These are phyloP conservation scores for Xylariaceae sp. DNA, from an alignment of 2,329 filamentous ascomycete genomes.

Conservation along the genomic window DNA sequence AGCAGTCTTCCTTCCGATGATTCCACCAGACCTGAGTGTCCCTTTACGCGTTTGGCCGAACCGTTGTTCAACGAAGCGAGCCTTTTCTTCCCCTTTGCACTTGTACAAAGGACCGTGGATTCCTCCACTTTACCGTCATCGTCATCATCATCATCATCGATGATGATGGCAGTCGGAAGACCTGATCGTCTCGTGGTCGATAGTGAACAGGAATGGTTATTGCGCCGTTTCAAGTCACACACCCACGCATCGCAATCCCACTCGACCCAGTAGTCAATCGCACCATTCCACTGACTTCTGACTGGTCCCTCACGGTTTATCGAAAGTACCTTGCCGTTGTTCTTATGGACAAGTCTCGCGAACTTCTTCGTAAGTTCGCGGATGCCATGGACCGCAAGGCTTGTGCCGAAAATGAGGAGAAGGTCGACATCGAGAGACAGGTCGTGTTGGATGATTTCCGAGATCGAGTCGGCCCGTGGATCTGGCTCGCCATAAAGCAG, in stretches of 20 bases:
- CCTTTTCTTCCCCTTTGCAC: no score
- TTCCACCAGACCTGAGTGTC: no score
- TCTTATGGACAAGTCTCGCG: not conserved
- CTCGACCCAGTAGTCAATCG: constrained; percentile 9
- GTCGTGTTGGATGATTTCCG: not conserved
- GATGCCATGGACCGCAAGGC: not conserved
- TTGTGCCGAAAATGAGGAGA: not conserved
- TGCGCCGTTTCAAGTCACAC: constrained; percentile 6
- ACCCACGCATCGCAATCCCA: constrained; percentile 11
- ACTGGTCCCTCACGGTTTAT: constrained; percentile 6
- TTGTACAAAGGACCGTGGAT: no score
- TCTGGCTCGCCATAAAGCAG: not conserved
- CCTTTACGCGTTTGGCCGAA: no score
- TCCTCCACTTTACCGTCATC: no score
- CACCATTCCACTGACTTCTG: constrained; percentile 8
- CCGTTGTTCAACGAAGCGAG: no score
- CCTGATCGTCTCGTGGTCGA: not conserved
- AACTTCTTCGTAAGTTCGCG: not conserved
- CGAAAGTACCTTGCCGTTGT: constrained; percentile 1
- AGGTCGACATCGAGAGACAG: not conserved
- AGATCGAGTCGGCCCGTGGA: not conserved
- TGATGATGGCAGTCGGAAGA: no score
- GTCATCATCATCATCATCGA: no score
- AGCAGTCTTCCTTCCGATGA: no score
- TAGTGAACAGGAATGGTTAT: not conserved